Base-by-base conservation (phyloP, 2,329 filamentous ascomycete genomes). In the Talaromyces islandicus region DNA sequence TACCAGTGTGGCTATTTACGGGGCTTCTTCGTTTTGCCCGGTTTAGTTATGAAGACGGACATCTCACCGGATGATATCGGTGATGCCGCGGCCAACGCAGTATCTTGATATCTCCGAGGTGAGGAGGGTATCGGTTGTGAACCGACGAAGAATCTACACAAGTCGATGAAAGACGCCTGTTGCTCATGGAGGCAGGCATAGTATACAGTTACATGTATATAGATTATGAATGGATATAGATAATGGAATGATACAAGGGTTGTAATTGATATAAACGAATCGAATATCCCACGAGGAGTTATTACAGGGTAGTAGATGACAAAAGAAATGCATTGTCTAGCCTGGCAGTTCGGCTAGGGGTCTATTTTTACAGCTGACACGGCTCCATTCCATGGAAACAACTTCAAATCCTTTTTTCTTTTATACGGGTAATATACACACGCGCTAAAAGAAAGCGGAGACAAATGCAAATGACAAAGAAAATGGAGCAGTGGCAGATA, bases 391-490 rank as follows among this genome's bases (percentile, higher is more conserved):
- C 53, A 46, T 25, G 53, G 29, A 29, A 51, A 51, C 1, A 25
- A 27, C 35, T 41, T 56, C 54, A 56, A 27, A 56, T 56, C 54
- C 54, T 52, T 48, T 27, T 60, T 61, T 61, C 59, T 70, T 71
- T 73, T 69, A 71, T 70, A 71, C 70, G 71, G 70, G 69, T 75
- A 75, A 66, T 74, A 68, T 75, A 75, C 73, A 75, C 73, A 75
- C 69, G 70, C 67, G 72, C 71, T 70, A 68, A 69, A 68, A 66
- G 67, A 70, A 73, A 73, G 68, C 67, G 70, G 69, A 67, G 65
- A 67, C 69, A 69, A 70, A 72, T 69, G 68, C 67, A 68, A 68
- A 64, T 68, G 64, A 69, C 62, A 66, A 67, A 67, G 65, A 67
- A 62, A 64, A 61, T 64, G 59, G 50, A 58, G 51, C 35, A 32